A percentile compares a stretch with the other conserved stretches of the same genome.
phyloP scores from a whole-genome alignment of 371 early-diverging fungal genomes.

The Phascolomyces articulosus region DNA sequence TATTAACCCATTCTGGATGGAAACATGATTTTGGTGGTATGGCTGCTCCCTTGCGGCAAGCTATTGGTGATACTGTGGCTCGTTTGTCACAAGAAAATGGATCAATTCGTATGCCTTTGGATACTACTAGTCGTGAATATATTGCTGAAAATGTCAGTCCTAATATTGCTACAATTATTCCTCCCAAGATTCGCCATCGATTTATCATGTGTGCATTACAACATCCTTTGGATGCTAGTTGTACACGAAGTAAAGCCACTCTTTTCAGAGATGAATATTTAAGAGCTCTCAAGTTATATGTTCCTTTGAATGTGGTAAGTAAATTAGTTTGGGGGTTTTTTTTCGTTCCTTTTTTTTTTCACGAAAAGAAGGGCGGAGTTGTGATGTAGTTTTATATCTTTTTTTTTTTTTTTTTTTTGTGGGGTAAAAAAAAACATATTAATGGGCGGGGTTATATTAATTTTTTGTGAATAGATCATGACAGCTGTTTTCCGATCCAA shows the following conservation, averaged over 20 bases:
- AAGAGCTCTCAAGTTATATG: slow-evolving; percentile 68
- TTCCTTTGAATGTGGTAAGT: slow-evolving; percentile 73
- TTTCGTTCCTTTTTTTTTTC: neutral
- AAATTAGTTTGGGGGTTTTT: too few relatives aligned
- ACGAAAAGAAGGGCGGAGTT: neutral
- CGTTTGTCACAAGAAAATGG: slow-evolving; percentile 38
- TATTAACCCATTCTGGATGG: slow-evolving; percentile 69
- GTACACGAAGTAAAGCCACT: slow-evolving; percentile 43
- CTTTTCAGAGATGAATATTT: slow-evolving; percentile 50
- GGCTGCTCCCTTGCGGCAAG: slow-evolving; percentile 52
- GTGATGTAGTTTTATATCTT: too few relatives aligned
- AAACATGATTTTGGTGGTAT: slow-evolving; percentile 56
- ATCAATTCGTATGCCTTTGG: slow-evolving; percentile 46
- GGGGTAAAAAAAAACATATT: slow-evolving; percentile 2
- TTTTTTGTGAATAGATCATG: slow-evolving; percentile 49
- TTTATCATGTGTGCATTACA: slow-evolving; percentile 73
- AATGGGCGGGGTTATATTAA: neutral
- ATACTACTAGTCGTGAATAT: slow-evolving; percentile 49
- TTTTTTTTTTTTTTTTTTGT: slow-evolving; percentile 4
- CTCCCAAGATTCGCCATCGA: slow-evolving; percentile 59
- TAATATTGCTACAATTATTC: slow-evolving; percentile 55
- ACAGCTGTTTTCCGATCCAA: slow-evolving; percentile 52
- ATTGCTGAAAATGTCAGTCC: slow-evolving; percentile 58
- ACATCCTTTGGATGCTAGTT: slow-evolving; percentile 69
- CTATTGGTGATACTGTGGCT: slow-evolving; percentile 40